phyloP scores from a whole-genome alignment of 2,329 filamentous ascomycete genomes.

The Fusarium protoensiforme region DNA sequence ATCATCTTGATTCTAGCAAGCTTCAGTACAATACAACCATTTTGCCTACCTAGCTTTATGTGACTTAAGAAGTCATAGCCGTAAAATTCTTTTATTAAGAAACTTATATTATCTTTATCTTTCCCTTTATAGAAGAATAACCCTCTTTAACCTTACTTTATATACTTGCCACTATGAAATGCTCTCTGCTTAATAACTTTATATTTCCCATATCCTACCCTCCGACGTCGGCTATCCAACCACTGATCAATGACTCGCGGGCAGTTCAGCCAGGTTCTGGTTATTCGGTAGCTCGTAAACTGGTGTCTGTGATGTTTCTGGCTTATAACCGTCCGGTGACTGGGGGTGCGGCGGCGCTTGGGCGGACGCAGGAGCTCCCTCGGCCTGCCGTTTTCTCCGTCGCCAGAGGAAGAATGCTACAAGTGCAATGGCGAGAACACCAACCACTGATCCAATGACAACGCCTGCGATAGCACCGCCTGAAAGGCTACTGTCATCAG shows the following conservation, averaged over 20 bases:
- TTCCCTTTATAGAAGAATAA: too few species aligned
- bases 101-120: too few species aligned
- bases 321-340: neutral
- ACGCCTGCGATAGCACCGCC: constrained; percentile 46
- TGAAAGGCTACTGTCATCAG: constrained; percentile 35
- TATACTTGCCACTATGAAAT: too few species aligned
- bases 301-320: neutral
- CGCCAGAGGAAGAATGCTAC: constrained; percentile 44
- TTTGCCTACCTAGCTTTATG: too few species aligned
- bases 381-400: constrained; percentile 9
- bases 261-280: neutral
- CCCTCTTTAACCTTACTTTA: too few species aligned
- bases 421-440: constrained; percentile 37
- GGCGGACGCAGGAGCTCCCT: neutral
- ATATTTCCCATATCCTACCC: too few species aligned
- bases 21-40: too few species aligned
- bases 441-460: constrained; percentile 44
- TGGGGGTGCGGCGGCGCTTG: neutral
- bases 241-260: neutral
- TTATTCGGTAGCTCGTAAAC: neutral
- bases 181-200: too few species aligned
- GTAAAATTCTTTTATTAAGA: too few species aligned
- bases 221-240: neutral
- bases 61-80: too few species aligned
- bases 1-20: too few species aligned